Evolutionary conservation across 192 early-diverging fungal species (phyloP).

Genomic region (Coemansia sp.): DNA sequence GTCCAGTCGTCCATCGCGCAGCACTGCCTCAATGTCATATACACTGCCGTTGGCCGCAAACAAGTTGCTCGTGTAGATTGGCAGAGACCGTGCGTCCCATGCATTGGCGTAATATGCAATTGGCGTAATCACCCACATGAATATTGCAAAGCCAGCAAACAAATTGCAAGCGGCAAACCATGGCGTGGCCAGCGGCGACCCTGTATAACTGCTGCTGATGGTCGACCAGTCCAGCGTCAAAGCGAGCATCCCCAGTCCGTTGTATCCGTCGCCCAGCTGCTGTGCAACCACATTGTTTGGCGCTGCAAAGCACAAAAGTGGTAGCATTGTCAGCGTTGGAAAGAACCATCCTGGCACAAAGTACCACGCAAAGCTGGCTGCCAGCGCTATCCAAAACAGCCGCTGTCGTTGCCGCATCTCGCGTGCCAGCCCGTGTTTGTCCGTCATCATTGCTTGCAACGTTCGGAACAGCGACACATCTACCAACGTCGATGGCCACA

Average conservation of each 20-base stretch:
- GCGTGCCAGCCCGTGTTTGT: background rate
- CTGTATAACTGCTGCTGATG: constrained; percentile 52
- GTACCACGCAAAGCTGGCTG: constrained; percentile 50
- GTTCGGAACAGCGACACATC: constrained; percentile 71
- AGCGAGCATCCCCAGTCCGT: constrained; percentile 65
- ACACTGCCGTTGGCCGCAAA: constrained; percentile 53
- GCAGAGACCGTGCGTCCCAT: constrained; percentile 59
- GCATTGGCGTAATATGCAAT: constrained; percentile 62
- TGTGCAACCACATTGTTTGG: constrained; percentile 29
- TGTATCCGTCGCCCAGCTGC: constrained; percentile 45
- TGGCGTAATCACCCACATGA: constrained; percentile 71
- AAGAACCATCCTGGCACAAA: constrained; percentile 65
- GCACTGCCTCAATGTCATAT: constrained; percentile 59
- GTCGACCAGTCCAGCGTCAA: constrained; percentile 74
- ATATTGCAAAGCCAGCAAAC: constrained; percentile 61
- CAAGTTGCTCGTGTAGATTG: constrained; percentile 60
- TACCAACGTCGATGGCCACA: constrained; percentile 80
- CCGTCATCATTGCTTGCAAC: constrained; percentile 59
- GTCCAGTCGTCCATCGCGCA: constrained; percentile 54
- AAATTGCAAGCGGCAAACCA: constrained; percentile 69
- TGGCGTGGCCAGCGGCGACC: constrained; percentile 68
- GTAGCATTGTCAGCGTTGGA: constrained; percentile 62
- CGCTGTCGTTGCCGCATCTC: constrained; percentile 10
- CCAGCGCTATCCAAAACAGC: constrained; percentile 44
- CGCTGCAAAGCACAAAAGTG: constrained; percentile 58